Evolutionary conservation across 2,329 filamentous ascomycete genomes (phyloP).

Genomic region (Phialemonium atrogriseum): DNA sequence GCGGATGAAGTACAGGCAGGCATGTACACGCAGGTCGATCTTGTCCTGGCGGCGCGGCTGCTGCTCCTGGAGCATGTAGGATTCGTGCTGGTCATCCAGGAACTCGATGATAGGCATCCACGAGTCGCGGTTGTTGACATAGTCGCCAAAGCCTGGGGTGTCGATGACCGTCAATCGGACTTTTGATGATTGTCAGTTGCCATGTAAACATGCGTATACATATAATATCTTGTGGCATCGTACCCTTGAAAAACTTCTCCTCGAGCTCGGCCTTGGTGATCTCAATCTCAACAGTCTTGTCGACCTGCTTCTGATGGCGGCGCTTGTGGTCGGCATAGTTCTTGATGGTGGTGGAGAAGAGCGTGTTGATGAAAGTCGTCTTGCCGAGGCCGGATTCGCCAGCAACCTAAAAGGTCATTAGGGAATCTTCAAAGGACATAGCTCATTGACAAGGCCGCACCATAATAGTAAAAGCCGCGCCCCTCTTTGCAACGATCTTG

Average conservation of each 20-base stretch:
- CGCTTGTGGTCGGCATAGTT: conserved; percentile 99
- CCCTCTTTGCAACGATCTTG: conserved; percentile 73
- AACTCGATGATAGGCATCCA: conserved; percentile 99
- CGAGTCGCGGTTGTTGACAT: conserved; percentile 99
- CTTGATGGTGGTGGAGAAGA: conserved; percentile 99
- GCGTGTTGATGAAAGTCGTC: conserved; percentile 99
- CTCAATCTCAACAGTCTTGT: conserved; percentile 99
- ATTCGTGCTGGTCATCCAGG: conserved; percentile 99
- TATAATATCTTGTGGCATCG: conserved; percentile 8
- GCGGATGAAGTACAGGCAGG: conserved; percentile 98
- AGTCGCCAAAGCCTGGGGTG: conserved; percentile 97
- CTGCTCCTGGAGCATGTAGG: conserved; percentile 99
- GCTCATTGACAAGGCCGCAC: conserved; percentile 40
- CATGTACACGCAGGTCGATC: conserved; percentile 97
- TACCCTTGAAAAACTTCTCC: conserved; percentile 99
- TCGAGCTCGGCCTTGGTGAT: conserved; percentile 99
- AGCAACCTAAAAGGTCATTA: conserved; percentile 60
- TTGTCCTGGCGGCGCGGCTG: conserved; percentile 97
- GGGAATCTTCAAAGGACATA: conserved; percentile 1
- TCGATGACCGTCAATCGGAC: conserved; percentile 98
- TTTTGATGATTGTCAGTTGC: conserved; percentile 29
- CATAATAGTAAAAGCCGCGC: conserved; percentile 99
- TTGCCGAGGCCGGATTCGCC: conserved; percentile 98
- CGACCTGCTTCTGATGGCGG: conserved; percentile 97
- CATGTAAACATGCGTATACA: neutral